Conservation (phyloP, 805 yeast species). For the Wickerhamomyces bisporus region DNA sequence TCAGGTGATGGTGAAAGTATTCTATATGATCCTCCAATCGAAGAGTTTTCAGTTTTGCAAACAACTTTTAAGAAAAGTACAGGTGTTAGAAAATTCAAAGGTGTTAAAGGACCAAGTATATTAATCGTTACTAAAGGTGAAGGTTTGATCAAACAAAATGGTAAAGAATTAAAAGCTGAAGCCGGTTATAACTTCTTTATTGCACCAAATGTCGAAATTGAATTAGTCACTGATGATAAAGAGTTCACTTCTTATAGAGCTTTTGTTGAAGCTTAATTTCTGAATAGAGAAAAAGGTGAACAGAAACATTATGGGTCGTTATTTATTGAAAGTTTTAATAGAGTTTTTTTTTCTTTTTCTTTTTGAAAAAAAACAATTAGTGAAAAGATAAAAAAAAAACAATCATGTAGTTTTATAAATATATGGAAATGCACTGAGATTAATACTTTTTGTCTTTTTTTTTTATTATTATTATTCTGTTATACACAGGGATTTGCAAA, state of each 20-base stretch:
- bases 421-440: too few species aligned
- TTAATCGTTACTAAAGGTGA: conserved; percentile 77
- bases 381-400: too few species aligned
- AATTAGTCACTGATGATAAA: conserved; percentile 45
- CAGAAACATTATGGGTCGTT: too few species aligned
- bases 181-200: conserved; percentile 82
- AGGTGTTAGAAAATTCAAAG: conserved; percentile 50
- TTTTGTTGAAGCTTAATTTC: conserved; percentile 61
- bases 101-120: conserved; percentile 82
- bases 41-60: conserved; percentile 91
- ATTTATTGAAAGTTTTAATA: too few species aligned
- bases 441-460: too few species aligned
- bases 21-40: conserved; percentile 93
- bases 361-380: too few species aligned
- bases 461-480: too few species aligned
- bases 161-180: conserved; percentile 42
- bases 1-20: conserved; percentile 61
- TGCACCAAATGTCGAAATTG: conserved; percentile 69
- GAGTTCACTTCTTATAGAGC: conserved; percentile 86
- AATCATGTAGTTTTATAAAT: too few species aligned
- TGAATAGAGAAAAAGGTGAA: too few species aligned
- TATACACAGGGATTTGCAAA: too few species aligned
- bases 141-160: conserved; percentile 49
- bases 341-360: too few species aligned
- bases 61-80: conserved; percentile 53